Evolutionary conservation across 371 early-diverging fungal genomes (phyloP), one percentile per base, ranked within the genome.

Genomic region (Mucor velutinosus): DNA sequence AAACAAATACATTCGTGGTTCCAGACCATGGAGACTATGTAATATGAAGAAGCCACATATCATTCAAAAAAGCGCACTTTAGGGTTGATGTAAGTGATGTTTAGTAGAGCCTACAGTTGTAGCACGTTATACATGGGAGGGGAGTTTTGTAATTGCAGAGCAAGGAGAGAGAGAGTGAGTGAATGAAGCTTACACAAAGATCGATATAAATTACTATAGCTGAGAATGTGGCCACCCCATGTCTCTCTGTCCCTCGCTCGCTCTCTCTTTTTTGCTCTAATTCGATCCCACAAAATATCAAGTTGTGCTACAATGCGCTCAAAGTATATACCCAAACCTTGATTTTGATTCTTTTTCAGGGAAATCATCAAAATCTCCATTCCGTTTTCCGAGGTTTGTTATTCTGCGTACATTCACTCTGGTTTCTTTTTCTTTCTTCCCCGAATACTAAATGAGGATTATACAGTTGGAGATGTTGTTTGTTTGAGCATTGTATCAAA

Each of bases 331-430:
- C 11, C 10, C 17, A 29, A 43, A 60, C 59, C 59, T 62, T 35
- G 29, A 49, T n/a, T 29, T 60, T 60, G 7, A 23, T 41, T 60
- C 33, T 21, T 58, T 62, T 33, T 62, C 55, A 21, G 62, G 39
- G 51, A 51, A 51, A 51, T 25, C 51, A 51, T 51, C 25, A 14
- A 51, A 51, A 51, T 51, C 33, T 33, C 25, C 62, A 6, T 63
- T 63, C 63, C 63, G 63, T 37, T 49, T 63, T 37, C 63, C 63
- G 63, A 63, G 55, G 55, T 21, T 62, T 64, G 10, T 19, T 64
- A 19, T 64, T 17, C 29, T 41, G 23, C 53, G 21, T 19, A 37
- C 37, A 37, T 1, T 45, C 8, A 7, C 6, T 19, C 19, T 45
- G 8, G 15, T 17, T 8, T n/a, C 45, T 19, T n/a, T 45, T 7